Evolutionary conservation across 176 grass and related monocot species (phyloP), one percentile per base, ranked within the genome.

Genomic region (Juncus effusus): DNA sequence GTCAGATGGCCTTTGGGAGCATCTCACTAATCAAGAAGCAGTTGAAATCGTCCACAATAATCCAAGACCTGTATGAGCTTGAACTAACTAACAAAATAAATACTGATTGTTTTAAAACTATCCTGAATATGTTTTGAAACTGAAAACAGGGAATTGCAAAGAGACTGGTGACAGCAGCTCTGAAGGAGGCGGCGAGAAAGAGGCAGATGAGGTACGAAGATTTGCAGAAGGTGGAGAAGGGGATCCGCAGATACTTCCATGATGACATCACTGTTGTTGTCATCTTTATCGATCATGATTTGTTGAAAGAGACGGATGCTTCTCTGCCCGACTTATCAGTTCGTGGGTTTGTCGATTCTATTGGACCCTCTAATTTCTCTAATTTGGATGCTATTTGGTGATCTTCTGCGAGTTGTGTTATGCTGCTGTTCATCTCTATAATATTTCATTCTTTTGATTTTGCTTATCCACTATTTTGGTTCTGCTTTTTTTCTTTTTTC

Each of bases 1-100:
- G 69, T 86, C 94, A 5, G 94, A 97, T 74, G 94, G 94, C 78
- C 80, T 97, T 7, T 97, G 94, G 94, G 94, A 92, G 72, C 94
- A 97, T 62, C 75, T 97, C 64, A 84, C 77, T 36, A 97, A 97
- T 56, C 82, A 97, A 69, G 74, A 91, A 86, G 88, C 88, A 41
- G 85, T 89, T 3, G 94, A 97, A 69, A 92, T 85, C 15, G 82
- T 85, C 28, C 11, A 66, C 64, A 80, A 85, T 54, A 73, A 80
- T 73, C 82, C 82, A 72, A 79, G 82, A 76, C 51, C 66, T 16
- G 82, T 85, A 72, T 7, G 72, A 7, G 7, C 8, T 39, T 13
- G 4, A 3, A 4, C 8, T 51, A 0, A 50, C 11, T 60, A 62
- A 3, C 13, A 6, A 65, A 45, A 16, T 41, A 3, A 65, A 49